A percentile compares a stretch with the other conserved stretches of the same genome.
Conservation (phyloP, 2,329 filamentous ascomycete genomes). For the Cordyceps sp. region DNA sequence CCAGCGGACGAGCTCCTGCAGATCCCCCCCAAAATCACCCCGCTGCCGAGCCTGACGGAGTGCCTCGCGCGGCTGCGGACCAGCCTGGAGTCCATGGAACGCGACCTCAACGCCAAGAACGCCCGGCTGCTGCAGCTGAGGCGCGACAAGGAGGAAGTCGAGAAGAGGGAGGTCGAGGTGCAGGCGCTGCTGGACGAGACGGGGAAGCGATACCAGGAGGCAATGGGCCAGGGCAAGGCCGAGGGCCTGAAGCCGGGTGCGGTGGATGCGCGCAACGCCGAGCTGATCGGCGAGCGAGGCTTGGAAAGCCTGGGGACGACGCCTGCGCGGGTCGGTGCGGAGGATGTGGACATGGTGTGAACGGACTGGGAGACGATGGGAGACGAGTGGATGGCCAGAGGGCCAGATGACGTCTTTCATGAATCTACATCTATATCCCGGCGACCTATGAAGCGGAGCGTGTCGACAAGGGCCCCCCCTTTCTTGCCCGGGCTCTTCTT, state of each 20-base stretch:
- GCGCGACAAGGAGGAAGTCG: conserved; percentile 51
- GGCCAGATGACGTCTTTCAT: no score
- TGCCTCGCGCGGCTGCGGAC: conserved; percentile 48
- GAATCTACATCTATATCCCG: no score
- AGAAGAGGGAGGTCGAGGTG: conserved; percentile 58
- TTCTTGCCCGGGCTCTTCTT: no score
- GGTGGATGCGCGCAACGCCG: conserved; percentile 1
- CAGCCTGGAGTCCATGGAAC: conserved; percentile 46
- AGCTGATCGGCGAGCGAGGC: conserved; percentile 15
- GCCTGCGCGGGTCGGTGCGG: conserved; percentile 7
- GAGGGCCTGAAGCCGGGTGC: no score
- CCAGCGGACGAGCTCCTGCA: conserved; percentile 25
- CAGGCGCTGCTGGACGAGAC: conserved; percentile 69
- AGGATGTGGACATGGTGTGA: conserved; percentile 6
- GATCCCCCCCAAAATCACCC: conserved; percentile 58
- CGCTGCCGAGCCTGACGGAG: conserved; percentile 56
- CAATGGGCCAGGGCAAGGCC: conserved; percentile 16
- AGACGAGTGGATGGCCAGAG: neutral
- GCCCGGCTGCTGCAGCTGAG: conserved; percentile 48
- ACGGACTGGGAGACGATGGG: neutral
- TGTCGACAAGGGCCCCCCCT: no score
- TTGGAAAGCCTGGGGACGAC: conserved; percentile 19
- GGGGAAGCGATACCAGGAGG: conserved; percentile 43
- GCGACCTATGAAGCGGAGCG: no score
- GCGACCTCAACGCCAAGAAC: conserved; percentile 41